phyloP scores from a whole-genome alignment of 768 basidiomycete genomes.

The Suillus lakei region DNA sequence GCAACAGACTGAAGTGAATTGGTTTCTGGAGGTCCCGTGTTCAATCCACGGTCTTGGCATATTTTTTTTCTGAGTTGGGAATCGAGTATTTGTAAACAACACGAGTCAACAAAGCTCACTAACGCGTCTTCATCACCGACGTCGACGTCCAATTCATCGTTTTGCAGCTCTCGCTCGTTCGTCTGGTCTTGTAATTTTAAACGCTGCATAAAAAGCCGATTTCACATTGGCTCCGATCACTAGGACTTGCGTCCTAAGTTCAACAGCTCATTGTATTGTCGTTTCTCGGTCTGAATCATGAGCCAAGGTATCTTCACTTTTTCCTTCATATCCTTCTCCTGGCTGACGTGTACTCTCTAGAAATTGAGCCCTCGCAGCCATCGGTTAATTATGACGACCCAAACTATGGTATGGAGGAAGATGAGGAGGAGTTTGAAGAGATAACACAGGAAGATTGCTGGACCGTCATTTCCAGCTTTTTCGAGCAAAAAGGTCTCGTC shows the following conservation, averaged over 20 bases:
- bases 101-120: constrained; percentile 34
- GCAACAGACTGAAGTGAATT: constrained; percentile 64
- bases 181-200: neutral
- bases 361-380: constrained; percentile 51
- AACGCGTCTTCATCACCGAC: constrained; percentile 23
- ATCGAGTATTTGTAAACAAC: constrained; percentile 16
- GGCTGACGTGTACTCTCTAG: constrained; percentile 46
- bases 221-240: neutral
- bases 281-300: constrained; percentile 20
- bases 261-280: constrained; percentile 2
- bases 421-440: constrained; percentile 65
- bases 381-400: constrained; percentile 63
- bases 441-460: constrained; percentile 94
- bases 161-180: constrained; percentile 19
- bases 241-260: neutral
- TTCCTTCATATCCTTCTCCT: constrained; percentile 26
- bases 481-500: constrained; percentile 96
- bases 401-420: constrained; percentile 59
- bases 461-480: constrained; percentile 96
- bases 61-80: constrained; percentile 16
- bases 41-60: constrained; percentile 61
- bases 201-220: neutral
- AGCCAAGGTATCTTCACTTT: constrained; percentile 35
- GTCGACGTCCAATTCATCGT: constrained; percentile 22
- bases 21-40: constrained; percentile 58